Evolutionary conservation across 106 monocot species (phyloP).

Genomic region (Acanthochlamys bracteata): DNA sequence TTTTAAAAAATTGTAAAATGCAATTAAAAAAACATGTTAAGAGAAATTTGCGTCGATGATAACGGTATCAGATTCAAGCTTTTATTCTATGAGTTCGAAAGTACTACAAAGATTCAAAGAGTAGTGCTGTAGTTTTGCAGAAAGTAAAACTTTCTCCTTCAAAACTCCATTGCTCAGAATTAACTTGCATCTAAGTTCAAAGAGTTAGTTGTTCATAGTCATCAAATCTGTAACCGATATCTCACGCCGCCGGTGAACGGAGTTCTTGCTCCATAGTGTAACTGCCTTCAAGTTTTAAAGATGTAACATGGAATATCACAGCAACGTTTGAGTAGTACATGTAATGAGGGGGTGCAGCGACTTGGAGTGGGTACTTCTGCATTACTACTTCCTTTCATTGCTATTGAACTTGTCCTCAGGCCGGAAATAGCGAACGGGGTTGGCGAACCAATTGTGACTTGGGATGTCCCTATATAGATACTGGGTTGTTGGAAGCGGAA

Average conservation of each 20-base stretch:
- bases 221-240: not conserved
- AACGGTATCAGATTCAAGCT: not conserved
- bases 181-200: not conserved
- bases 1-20: no score
- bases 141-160: not conserved
- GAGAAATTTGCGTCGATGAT: not conserved
- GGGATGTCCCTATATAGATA: conserved; percentile 6
- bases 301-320: not conserved
- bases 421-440: not conserved
- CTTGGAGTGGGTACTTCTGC: not conserved
- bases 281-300: not conserved
- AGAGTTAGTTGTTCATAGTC: not conserved
- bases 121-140: not conserved
- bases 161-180: not conserved
- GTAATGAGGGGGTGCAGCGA: not conserved
- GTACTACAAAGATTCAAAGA: not conserved
- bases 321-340: conserved; percentile 13
- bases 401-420: not conserved
- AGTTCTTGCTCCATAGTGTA: not conserved
- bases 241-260: no score
- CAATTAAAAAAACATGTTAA: not conserved
- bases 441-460: not conserved
- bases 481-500: conserved; percentile 10
- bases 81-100: not conserved
- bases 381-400: not conserved